These are phyloP conservation scores for Kokia cookei DNA, from an alignment of 441 rosid species.

Conservation along the genomic window DNA sequence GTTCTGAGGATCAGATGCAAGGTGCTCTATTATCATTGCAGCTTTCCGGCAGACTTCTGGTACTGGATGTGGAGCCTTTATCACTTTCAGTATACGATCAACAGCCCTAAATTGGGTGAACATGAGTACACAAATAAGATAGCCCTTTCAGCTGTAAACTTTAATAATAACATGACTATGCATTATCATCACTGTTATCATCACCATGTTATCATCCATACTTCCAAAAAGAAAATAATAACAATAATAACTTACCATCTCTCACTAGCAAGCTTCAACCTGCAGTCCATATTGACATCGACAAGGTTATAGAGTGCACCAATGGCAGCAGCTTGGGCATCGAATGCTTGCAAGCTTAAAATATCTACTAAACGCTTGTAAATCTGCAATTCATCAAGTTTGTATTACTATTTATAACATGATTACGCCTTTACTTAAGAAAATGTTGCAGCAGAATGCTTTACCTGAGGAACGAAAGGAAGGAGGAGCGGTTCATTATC, in stretches of 20 bases:
- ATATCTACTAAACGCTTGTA: slow-evolving; percentile 85
- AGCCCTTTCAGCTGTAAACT: not conserved
- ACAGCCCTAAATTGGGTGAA: slow-evolving; percentile 59
- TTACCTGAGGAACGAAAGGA: slow-evolving; percentile 82
- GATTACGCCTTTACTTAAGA: not conserved
- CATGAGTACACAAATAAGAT: not conserved
- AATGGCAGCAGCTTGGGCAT: slow-evolving; percentile 93
- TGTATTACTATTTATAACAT: slow-evolving; percentile 8
- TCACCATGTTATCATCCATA: not conserved
- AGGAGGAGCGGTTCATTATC: slow-evolving; percentile 93
- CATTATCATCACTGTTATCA: not conserved
- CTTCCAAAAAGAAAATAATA: not conserved
- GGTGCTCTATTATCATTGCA: slow-evolving; percentile 86
- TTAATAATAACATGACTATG: not conserved
- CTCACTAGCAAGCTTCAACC: slow-evolving; percentile 89
- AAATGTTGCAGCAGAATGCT: not conserved
- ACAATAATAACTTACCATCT: slow-evolving; percentile 53
- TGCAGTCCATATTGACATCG: slow-evolving; percentile 92
- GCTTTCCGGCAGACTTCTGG: slow-evolving; percentile 96
- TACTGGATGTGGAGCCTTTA: slow-evolving; percentile 77
- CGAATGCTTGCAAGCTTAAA: slow-evolving; percentile 63
- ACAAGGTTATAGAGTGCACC: slow-evolving; percentile 94
- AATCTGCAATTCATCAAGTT: slow-evolving; percentile 44
- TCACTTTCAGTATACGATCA: slow-evolving; percentile 84
- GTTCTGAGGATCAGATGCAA: slow-evolving; percentile 91